Percentiles rank a stretch among this genome's conserved stretches.
Evolutionary conservation across 1,284 basidiomycete genomes (phyloP).

Genomic region (Boletus semigastroideus): DNA sequence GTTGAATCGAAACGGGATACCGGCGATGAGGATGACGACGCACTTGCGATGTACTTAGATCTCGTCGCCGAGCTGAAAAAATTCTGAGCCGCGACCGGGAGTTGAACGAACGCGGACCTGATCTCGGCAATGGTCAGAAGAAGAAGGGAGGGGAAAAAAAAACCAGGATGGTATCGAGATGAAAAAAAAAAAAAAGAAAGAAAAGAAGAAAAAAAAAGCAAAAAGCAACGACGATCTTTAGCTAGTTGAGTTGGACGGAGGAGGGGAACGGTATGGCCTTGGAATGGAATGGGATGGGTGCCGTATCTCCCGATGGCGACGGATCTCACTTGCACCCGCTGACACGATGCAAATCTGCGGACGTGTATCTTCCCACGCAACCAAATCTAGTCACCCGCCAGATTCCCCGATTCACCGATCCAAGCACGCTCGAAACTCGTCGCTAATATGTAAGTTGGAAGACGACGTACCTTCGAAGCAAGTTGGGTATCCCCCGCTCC

Average conservation of each 20-base stretch:
- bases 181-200: slow-evolving; percentile 6
- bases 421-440: background rate
- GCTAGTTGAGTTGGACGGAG: slow-evolving; percentile 10
- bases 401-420: slow-evolving; percentile 34
- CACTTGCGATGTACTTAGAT: slow-evolving; percentile 18
- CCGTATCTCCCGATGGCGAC: slow-evolving; percentile 55
- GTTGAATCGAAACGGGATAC: slow-evolving; percentile 23
- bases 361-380: slow-evolving; percentile 30
- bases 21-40: slow-evolving; percentile 19
- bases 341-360: slow-evolving; percentile 35
- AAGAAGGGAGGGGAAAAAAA: background rate
- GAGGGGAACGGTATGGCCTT: slow-evolving; percentile 30
- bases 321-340: slow-evolving; percentile 45
- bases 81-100: slow-evolving; percentile 5
- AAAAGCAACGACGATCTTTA: slow-evolving; percentile 4
- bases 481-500: slow-evolving; percentile 2
- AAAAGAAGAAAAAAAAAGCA: slow-evolving; percentile 15
- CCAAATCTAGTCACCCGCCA: slow-evolving; percentile 19
- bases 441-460: slow-evolving; percentile 4
- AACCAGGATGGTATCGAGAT: slow-evolving; percentile 8
- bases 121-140: slow-evolving; percentile 6
- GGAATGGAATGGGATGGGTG: slow-evolving; percentile 29
- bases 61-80: slow-evolving; percentile 3
- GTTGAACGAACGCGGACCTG: slow-evolving; percentile 2
- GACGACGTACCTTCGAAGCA: slow-evolving; percentile 22